phyloP scores from a whole-genome alignment of 345 rosid genomes.

The Pugionium cornutum region DNA sequence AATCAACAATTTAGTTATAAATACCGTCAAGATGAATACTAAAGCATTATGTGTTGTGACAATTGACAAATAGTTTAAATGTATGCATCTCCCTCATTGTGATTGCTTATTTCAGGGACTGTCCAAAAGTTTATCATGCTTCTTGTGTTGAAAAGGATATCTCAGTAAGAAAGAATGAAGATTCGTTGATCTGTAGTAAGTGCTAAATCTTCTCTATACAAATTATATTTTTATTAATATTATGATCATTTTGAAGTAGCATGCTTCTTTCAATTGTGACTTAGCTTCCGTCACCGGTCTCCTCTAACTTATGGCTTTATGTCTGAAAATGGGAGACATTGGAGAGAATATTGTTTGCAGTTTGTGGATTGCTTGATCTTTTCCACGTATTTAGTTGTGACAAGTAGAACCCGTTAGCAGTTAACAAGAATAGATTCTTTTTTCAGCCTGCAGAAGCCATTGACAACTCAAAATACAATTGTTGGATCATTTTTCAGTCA shows the following conservation, averaged over 20 bases:
- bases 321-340: slow-evolving; percentile 5
- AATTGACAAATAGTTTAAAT: neutral
- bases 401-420: too few species aligned
- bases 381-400: neutral
- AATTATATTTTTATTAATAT: neutral
- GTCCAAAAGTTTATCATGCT: slow-evolving; percentile 41
- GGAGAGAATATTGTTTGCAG: slow-evolving; percentile 4
- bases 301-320: neutral
- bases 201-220: neutral
- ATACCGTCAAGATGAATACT: neutral
- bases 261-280: slow-evolving; percentile 1
- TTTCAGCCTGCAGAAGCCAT: neutral
- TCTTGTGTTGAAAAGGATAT: slow-evolving; percentile 16
- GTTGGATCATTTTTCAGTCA: neutral
- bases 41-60: neutral
- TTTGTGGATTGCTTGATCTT: neutral
- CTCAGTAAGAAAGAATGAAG: slow-evolving; percentile 15
- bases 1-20: neutral
- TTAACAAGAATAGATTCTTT: neutral
- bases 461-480: slow-evolving; percentile 13
- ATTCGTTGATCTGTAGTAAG: slow-evolving; percentile 38
- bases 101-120: slow-evolving; percentile 34
- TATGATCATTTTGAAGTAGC: slow-evolving; percentile 9
- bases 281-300: slow-evolving; percentile 9
- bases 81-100: neutral